A percentile compares a stretch with the other conserved stretches of the same genome.
These are phyloP conservation scores for Lathyrus sativus DNA, from an alignment of 306 rosid genomes.

Conservation along the genomic window DNA sequence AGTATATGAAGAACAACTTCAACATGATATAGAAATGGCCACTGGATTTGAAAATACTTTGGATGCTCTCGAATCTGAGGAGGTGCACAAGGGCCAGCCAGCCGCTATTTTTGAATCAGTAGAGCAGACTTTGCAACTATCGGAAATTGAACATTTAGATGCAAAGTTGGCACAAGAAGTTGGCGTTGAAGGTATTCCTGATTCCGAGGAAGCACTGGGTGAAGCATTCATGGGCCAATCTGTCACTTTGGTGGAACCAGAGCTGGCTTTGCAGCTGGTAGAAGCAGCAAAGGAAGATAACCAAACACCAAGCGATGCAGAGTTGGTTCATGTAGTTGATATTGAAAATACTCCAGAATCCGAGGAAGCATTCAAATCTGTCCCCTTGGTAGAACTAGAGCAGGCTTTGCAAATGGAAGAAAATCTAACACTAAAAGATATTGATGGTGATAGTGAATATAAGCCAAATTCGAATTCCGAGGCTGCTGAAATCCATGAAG, in stretches of 20 bases:
- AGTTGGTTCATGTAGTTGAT: not conserved
- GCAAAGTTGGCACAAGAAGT: slow-evolving; percentile 19
- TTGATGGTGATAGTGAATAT: slow-evolving; percentile 25
- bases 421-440: slow-evolving; percentile 2
- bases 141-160: slow-evolving; percentile 16
- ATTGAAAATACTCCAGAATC: not conserved
- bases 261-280: slow-evolving; percentile 22
- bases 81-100: not conserved
- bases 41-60: slow-evolving; percentile 30
- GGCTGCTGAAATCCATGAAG: slow-evolving; percentile 20
- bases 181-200: slow-evolving; percentile 14
- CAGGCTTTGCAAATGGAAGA: slow-evolving; percentile 25
- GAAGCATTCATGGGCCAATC: slow-evolving; percentile 10
- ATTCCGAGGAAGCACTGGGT: slow-evolving; percentile 14
- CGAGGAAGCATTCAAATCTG: slow-evolving; percentile 13
- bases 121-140: slow-evolving; percentile 14
- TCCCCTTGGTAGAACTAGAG: slow-evolving; percentile 4
- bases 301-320: not conserved
- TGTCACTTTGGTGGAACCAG: slow-evolving; percentile 6
- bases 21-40: slow-evolving; percentile 27
- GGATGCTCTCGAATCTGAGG: slow-evolving; percentile 35
- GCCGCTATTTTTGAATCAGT: slow-evolving; percentile 21
- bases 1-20: slow-evolving; percentile 32
- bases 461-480: slow-evolving; percentile 19
- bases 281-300: slow-evolving; percentile 23